Percentiles rank a stretch among this genome's conserved stretches.
phyloP scores from a whole-genome alignment of 176 grass and related monocot species.

The Rhynchospora tenuis region DNA sequence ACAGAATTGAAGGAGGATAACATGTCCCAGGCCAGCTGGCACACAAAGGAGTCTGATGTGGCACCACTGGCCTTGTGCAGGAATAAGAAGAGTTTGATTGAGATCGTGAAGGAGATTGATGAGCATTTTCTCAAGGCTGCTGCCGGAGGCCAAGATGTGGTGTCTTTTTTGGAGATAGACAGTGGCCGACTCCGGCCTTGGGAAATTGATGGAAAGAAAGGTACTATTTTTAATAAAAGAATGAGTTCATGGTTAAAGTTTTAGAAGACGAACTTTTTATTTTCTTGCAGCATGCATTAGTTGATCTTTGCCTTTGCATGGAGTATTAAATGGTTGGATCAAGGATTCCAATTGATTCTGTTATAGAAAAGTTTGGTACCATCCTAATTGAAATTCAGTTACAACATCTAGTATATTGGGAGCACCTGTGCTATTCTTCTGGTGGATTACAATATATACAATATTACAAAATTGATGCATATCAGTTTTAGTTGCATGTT shows the following conservation, averaged over 20 bases:
- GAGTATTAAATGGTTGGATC: not conserved
- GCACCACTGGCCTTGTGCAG: slow-evolving; percentile 30
- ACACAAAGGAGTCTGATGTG: slow-evolving; percentile 64
- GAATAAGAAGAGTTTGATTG: slow-evolving; percentile 51
- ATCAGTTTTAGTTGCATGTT: not conserved
- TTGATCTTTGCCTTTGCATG: not conserved
- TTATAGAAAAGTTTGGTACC: not conserved
- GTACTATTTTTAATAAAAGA: slow-evolving; percentile 36
- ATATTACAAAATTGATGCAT: not conserved
- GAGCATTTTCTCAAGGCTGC: slow-evolving; percentile 95
- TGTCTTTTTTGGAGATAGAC: slow-evolving; percentile 66
- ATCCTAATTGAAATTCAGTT: not conserved
- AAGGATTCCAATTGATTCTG: not conserved
- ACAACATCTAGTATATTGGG: not conserved
- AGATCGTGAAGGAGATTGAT: slow-evolving; percentile 81
- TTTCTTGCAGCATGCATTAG: slow-evolving; percentile 11
- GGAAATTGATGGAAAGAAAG: slow-evolving; percentile 57
- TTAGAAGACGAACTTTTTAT: not conserved
- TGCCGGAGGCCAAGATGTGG: slow-evolving; percentile 68
- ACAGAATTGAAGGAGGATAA: slow-evolving; percentile 43
- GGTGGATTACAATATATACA: not conserved
- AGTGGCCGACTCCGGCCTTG: slow-evolving; percentile 32
- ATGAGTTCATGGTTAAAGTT: not conserved
- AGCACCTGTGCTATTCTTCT: not conserved
- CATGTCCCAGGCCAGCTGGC: slow-evolving; percentile 44